Percentiles rank a stretch among this genome's conserved stretches.
Evolutionary conservation across 257 asterid genomes (phyloP).

Genomic region (Striga asiatica): DNA sequence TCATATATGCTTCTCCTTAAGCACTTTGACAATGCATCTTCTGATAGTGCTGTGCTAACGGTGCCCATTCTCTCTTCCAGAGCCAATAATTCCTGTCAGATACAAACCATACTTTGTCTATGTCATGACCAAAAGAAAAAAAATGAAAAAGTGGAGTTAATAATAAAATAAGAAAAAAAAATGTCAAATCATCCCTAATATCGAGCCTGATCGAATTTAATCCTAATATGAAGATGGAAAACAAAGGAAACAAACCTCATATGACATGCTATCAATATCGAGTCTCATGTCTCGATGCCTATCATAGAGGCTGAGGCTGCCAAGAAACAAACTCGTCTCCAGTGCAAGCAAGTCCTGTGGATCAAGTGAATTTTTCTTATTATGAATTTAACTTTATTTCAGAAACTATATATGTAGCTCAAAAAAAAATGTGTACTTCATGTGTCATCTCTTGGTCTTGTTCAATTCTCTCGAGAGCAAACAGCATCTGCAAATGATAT

Average conservation of each 20-base stretch:
- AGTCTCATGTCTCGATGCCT: slow-evolving; percentile 83
- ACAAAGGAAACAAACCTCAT: slow-evolving; percentile 73
- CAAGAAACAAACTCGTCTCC: slow-evolving; percentile 54
- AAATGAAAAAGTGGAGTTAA: too few species aligned
- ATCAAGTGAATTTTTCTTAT: slow-evolving; percentile 10
- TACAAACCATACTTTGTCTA: not conserved
- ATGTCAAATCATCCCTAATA: too few species aligned
- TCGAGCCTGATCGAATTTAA: too few species aligned
- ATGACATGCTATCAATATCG: slow-evolving; percentile 91
- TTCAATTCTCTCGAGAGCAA: slow-evolving; percentile 77
- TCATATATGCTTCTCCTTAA: slow-evolving; percentile 39
- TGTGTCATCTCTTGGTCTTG: slow-evolving; percentile 50
- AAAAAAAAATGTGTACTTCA: slow-evolving; percentile 41
- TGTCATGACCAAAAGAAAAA: not conserved
- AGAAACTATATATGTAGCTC: not conserved
- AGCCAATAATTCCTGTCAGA: slow-evolving; percentile 75
- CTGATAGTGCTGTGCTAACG: slow-evolving; percentile 80
- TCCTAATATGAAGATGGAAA: too few species aligned
- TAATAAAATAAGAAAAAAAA: not conserved
- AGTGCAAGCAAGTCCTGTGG: slow-evolving; percentile 55
- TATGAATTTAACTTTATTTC: not conserved
- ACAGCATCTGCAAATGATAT: slow-evolving; percentile 36
- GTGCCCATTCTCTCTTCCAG: slow-evolving; percentile 89
- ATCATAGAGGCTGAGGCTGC: slow-evolving; percentile 59
- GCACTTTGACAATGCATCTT: slow-evolving; percentile 64